Evolutionary conservation across 108 stramenopile species (phyloP), one percentile per base, ranked within the genome.

Genomic region (Fragilaria crotonensis): DNA sequence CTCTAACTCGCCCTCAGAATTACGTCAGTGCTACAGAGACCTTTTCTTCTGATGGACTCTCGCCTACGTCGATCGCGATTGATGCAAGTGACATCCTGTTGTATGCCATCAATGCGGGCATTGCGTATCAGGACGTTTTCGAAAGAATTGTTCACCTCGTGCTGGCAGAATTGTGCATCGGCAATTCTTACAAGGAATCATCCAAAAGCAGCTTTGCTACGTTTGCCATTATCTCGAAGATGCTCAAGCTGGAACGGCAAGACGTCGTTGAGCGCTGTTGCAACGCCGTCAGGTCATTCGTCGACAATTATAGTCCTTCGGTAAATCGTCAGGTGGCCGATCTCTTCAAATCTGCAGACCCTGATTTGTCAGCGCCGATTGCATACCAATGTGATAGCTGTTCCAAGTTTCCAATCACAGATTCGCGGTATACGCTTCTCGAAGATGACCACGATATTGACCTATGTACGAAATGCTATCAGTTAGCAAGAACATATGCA

Each of bases 331-430:
- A 31, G 66, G 23, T 33, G 59, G 5, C 57, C 70, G 36, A 41
- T 41, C 14, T 41, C 14, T 41, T 41, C 14, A 7, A 41, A 41
- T 7, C 36, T 11, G 14, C 36, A 11, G 36, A 52, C 23, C 22
- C 18, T 25, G 51, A 52, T 18, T 18, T 25, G 3, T 25, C 51
- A 18, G 51, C 51, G 23, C 51, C 51, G 3, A 52, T 52, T 21
- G 63, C 76, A 0, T 84, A 86, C 60, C 72, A 81, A 62, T 91
- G 90, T 33, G 90, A 87, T 67, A 70, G 80, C 33, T 91, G 90
- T 64, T 51, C 62, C 7, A 29, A 62, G 0, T 81, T 76, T 44
- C 90, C 90, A 1, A 84, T 91, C 36, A 79, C 62, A 48, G 71
- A 66, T 19, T 57, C 61, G 19, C 57, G 85, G 5, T 90, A 74